phyloP scores from a whole-genome alignment of 139 green algal species.

The Nannochloris sp. region DNA sequence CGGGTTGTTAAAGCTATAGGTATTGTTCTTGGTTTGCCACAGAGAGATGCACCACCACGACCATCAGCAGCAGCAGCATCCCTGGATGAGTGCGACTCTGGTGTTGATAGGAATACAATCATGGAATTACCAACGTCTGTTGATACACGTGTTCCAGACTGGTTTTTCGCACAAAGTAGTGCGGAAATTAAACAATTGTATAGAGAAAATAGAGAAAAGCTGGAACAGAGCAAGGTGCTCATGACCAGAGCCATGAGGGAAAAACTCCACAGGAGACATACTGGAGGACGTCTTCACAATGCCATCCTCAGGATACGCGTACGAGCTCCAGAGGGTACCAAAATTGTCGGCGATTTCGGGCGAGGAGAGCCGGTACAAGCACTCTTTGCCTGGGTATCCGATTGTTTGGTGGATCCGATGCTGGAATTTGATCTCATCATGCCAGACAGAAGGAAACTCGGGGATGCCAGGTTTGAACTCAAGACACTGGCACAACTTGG shows the following conservation, averaged over 20 bases:
- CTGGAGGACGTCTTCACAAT: neutral
- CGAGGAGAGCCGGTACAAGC: conserved; percentile 38
- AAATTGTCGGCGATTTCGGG: conserved; percentile 58
- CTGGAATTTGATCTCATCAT: conserved; percentile 53
- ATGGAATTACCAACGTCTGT: conserved; percentile 47
- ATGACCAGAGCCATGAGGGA: conserved; percentile 45
- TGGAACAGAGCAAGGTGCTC: conserved; percentile 35
- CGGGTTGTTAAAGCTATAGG: neutral
- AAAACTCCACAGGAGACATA: conserved; percentile 9
- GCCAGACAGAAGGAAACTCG: conserved; percentile 29
- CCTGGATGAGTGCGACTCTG: neutral
- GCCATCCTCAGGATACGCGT: conserved; percentile 35
- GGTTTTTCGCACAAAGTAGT: conserved; percentile 59
- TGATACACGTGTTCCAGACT: conserved; percentile 48
- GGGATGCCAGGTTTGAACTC: neutral
- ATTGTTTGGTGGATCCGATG: conserved; percentile 37
- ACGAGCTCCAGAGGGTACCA: conserved; percentile 58
- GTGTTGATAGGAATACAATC: conserved; percentile 10
- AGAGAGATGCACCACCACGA: neutral
- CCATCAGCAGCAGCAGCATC: neutral
- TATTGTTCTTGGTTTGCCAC: neutral
- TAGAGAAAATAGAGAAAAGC: conserved; percentile 16
- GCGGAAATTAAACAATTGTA: conserved; percentile 56
- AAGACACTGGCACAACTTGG: conserved; percentile 29
- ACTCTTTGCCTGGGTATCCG: conserved; percentile 59